These are phyloP conservation scores for Pythium guiyangense DNA, from an alignment of 352 stramenopile genomes.

Conservation along the genomic window DNA sequence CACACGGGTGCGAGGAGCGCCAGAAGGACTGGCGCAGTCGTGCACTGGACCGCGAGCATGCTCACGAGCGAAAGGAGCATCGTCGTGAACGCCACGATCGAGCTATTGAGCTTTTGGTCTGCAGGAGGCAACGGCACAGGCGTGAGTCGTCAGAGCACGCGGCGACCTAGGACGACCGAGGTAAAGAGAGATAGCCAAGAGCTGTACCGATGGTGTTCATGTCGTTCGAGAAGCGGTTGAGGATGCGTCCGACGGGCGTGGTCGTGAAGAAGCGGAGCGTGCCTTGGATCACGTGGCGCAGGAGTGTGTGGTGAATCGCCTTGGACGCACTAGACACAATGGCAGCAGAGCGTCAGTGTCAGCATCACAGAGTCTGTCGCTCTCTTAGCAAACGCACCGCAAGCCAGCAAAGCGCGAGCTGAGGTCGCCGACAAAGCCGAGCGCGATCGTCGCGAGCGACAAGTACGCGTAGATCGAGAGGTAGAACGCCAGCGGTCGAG, in stretches of 20 bases:
- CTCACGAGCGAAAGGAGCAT: constrained; percentile 45
- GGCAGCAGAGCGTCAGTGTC: neutral
- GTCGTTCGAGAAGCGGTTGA: constrained; percentile 77
- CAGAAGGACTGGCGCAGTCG: constrained; percentile 38
- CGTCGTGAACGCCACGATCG: constrained; percentile 38
- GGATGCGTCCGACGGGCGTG: constrained; percentile 70
- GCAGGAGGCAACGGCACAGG: neutral
- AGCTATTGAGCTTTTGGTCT: constrained; percentile 57
- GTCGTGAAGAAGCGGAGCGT: constrained; percentile 88
- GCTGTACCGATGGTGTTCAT: constrained; percentile 54
- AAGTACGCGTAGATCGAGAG: constrained; percentile 57
- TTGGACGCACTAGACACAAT: constrained; percentile 38
- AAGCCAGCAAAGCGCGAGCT: constrained; percentile 42
- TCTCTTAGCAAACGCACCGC: constrained; percentile 23
- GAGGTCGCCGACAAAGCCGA: constrained; percentile 47
- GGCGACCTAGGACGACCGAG: neutral
- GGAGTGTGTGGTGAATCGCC: constrained; percentile 52
- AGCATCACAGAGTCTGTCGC: neutral
- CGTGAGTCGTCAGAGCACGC: neutral
- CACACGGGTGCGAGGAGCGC: constrained; percentile 60
- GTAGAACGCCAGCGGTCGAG: constrained; percentile 32
- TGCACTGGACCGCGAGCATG: constrained; percentile 49
- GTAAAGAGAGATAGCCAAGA: neutral
- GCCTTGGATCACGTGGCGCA: constrained; percentile 58
- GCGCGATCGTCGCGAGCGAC: constrained; percentile 38